Conservation (phyloP, 768 basidiomycete species). For the Tephrocybe sp. region DNA sequence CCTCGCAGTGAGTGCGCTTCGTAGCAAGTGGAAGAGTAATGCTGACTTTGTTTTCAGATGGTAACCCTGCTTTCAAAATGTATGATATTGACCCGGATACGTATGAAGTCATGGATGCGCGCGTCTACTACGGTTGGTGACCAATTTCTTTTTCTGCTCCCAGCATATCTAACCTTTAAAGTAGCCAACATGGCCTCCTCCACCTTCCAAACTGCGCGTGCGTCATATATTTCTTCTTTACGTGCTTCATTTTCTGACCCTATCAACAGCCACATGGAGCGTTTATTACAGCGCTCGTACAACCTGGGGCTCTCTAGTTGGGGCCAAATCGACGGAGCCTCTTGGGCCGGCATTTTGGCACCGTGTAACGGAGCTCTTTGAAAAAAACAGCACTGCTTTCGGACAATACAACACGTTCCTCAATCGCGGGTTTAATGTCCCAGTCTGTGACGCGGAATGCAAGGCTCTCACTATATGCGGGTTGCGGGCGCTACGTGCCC, state of each 20-base stretch:
- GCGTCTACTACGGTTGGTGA: slow-evolving; percentile 46
- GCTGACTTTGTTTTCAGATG: slow-evolving; percentile 31
- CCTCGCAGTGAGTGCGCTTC: slow-evolving; percentile 45
- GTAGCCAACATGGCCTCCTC: slow-evolving; percentile 42
- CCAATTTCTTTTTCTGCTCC: neutral
- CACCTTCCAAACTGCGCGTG: slow-evolving; percentile 47
- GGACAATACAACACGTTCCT: slow-evolving; percentile 45
- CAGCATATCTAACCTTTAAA: neutral
- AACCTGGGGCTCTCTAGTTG: slow-evolving; percentile 47
- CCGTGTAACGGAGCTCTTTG: slow-evolving; percentile 53
- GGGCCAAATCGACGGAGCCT: slow-evolving; percentile 34
- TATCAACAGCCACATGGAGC: slow-evolving; percentile 44
- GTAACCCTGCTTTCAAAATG: slow-evolving; percentile 56
- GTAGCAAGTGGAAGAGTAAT: no score
- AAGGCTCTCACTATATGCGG: slow-evolving; percentile 42
- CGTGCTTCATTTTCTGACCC: slow-evolving; percentile 3
- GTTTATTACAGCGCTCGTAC: slow-evolving; percentile 58
- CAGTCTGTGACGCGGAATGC: slow-evolving; percentile 36
- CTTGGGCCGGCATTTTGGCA: slow-evolving; percentile 63
- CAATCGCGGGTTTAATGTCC: slow-evolving; percentile 36
- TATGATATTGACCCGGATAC: slow-evolving; percentile 69
- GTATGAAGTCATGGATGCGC: slow-evolving; percentile 62
- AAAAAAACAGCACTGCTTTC: slow-evolving; percentile 43
- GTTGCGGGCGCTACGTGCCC: slow-evolving; percentile 39
- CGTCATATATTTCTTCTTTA: slow-evolving; percentile 15